These are phyloP conservation scores for Castanea crenata DNA, from an alignment of 306 rosid species.

Conservation along the genomic window DNA sequence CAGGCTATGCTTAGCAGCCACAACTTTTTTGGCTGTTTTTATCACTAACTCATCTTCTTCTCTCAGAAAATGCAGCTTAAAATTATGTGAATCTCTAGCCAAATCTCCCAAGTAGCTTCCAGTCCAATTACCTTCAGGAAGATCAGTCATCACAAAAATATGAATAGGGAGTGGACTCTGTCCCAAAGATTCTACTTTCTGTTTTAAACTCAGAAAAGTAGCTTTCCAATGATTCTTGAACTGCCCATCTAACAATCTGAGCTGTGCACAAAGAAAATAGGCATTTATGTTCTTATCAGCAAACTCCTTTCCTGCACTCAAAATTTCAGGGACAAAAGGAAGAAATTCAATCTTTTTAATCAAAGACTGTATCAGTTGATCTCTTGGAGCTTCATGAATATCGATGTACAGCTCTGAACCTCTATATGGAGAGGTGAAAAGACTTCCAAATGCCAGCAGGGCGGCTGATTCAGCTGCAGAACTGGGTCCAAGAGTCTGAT, in stretches of 20 bases:
- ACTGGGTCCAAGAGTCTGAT: conserved; percentile 66
- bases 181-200: conserved; percentile 51
- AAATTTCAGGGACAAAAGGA: conserved; percentile 71
- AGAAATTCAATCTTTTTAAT: conserved; percentile 53
- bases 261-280: conserved; percentile 84
- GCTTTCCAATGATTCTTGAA: conserved; percentile 85
- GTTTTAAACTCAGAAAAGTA: conserved; percentile 57
- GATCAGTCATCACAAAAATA: conserved; percentile 87
- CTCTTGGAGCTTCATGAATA: conserved; percentile 56
- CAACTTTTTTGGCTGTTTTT: conserved; percentile 50
- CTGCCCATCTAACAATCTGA: conserved; percentile 85
- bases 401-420: conserved; percentile 64
- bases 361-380: conserved; percentile 49
- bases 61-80: conserved; percentile 55
- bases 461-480: conserved; percentile 65
- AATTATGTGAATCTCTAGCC: conserved; percentile 38
- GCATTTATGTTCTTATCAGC: conserved; percentile 46
- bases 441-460: conserved; percentile 87
- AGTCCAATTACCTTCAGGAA: conserved; percentile 73
- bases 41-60: conserved; percentile 47
- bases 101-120: conserved; percentile 73
- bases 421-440: conserved; percentile 76
- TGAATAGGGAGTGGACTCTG: conserved; percentile 46
- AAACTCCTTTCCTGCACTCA: conserved; percentile 54
- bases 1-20: conserved; percentile 48